Evolutionary conservation across 768 basidiomycete species (phyloP).

Genomic region (Albatrellus ellisii): DNA sequence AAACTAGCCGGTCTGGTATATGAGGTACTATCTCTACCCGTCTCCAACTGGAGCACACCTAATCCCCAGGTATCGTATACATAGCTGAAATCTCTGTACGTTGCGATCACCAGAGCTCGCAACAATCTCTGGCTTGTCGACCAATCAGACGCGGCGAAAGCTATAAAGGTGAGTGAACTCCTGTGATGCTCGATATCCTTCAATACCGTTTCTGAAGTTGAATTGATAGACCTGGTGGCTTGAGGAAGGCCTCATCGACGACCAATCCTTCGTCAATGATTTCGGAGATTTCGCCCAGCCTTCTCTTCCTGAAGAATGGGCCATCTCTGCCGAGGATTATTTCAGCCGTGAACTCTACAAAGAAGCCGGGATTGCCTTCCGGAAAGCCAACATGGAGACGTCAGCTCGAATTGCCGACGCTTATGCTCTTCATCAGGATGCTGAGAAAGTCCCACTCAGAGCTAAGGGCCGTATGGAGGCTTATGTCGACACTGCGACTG

Average conservation of each 20-base stretch:
- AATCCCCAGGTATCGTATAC: background rate
- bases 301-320: constrained; percentile 31
- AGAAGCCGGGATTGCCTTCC: background rate
- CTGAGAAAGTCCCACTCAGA: constrained; percentile 26
- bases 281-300: constrained; percentile 34
- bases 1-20: constrained; percentile 1
- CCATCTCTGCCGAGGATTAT: constrained; percentile 18
- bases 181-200: background rate
- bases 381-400: background rate
- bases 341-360: constrained; percentile 19
- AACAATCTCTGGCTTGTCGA: constrained; percentile 64
- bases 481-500: constrained; percentile 30
- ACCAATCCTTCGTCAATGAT: constrained; percentile 5
- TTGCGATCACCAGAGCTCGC: constrained; percentile 56
- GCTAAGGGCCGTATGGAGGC: constrained; percentile 17
- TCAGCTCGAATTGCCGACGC: background rate
- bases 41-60: background rate
- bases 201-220: constrained; percentile 2
- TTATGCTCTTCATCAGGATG: constrained; percentile 17
- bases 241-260: background rate
- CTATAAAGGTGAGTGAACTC: constrained; percentile 23
- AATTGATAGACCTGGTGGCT: background rate
- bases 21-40: no score
- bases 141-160: constrained; percentile 28
- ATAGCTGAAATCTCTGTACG: constrained; percentile 57